Conservation (phyloP, 345 rosid species). For the Eucalyptus sp. region DNA sequence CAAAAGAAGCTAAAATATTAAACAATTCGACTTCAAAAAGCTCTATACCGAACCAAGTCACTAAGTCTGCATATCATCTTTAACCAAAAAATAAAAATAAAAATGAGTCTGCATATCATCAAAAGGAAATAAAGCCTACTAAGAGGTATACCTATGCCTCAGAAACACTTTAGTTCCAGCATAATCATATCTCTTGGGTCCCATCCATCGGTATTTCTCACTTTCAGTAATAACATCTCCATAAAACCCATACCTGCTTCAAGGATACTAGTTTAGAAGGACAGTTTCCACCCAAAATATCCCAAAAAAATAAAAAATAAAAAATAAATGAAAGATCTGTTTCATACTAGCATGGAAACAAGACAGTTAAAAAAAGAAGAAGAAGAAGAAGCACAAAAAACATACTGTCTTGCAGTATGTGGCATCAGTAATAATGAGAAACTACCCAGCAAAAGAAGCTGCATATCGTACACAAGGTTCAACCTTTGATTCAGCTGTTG, state of each 20-base stretch:
- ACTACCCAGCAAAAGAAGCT: constrained; percentile 97
- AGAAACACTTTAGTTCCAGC: constrained; percentile 91
- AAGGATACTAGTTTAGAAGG: background rate
- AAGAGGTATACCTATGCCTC: constrained; percentile 52
- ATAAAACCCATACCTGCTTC: constrained; percentile 77
- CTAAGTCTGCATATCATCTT: background rate
- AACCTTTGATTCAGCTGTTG: constrained; percentile 34
- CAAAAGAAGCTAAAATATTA: background rate
- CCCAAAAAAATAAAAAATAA: background rate
- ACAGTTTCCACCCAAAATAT: background rate
- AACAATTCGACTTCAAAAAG: background rate
- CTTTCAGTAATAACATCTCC: constrained; percentile 94
- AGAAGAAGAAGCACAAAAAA: background rate
- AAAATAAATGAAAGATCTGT: background rate
- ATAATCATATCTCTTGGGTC: constrained; percentile 92
- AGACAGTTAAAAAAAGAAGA: background rate
- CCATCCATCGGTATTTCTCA: constrained; percentile 97
- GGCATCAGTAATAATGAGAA: constrained; percentile 5
- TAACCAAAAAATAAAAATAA: background rate
- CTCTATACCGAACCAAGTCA: background rate
- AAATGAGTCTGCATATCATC: background rate
- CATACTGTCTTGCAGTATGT: background rate
- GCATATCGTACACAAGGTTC: constrained; percentile 88
- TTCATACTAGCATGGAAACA: background rate
- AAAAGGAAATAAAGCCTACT: background rate